Percentiles rank a stretch among this genome's conserved stretches.
These are phyloP conservation scores for Cydonia oblonga DNA, from an alignment of 331 rosid genomes.

Conservation along the genomic window DNA sequence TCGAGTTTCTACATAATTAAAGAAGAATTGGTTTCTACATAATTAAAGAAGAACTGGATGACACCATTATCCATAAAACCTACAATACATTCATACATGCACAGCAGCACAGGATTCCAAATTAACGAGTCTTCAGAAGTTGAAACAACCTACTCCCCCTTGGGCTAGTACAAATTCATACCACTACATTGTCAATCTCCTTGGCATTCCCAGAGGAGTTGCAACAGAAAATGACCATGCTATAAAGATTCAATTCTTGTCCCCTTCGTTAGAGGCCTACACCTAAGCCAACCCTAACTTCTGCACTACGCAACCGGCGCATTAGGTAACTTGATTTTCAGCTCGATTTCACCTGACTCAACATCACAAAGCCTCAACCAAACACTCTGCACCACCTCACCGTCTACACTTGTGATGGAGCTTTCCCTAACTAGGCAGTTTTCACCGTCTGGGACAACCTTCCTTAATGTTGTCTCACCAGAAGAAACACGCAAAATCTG, in stretches of 20 bases:
- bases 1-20: not conserved
- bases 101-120: not conserved
- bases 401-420: slow-evolving; percentile 60
- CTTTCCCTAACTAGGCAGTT: slow-evolving; percentile 82
- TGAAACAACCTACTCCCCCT: not conserved
- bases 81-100: not conserved
- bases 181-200: too few relatives aligned
- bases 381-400: slow-evolving; percentile 70
- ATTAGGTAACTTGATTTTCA: slow-evolving; percentile 56
- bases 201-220: not conserved
- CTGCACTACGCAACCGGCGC: slow-evolving; percentile 27
- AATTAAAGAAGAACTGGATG: too few relatives aligned
- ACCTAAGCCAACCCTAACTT: slow-evolving; percentile 3
- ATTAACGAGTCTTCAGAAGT: not conserved
- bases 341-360: slow-evolving; percentile 78
- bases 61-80: not conserved
- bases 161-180: not conserved
- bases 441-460: slow-evolving; percentile 61
- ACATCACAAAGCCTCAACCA: slow-evolving; percentile 87
- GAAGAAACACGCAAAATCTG: slow-evolving; percentile 45
- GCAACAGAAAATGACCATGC: slow-evolving; percentile 8
- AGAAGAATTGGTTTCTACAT: not conserved
- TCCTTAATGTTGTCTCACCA: slow-evolving; percentile 62
- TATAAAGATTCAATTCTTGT: not conserved
- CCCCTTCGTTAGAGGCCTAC: slow-evolving; percentile 24